Percentiles rank a stretch among this genome's conserved stretches.
Evolutionary conservation across 345 rosid genomes (phyloP).

Genomic region (Boechera divaricarpa): DNA sequence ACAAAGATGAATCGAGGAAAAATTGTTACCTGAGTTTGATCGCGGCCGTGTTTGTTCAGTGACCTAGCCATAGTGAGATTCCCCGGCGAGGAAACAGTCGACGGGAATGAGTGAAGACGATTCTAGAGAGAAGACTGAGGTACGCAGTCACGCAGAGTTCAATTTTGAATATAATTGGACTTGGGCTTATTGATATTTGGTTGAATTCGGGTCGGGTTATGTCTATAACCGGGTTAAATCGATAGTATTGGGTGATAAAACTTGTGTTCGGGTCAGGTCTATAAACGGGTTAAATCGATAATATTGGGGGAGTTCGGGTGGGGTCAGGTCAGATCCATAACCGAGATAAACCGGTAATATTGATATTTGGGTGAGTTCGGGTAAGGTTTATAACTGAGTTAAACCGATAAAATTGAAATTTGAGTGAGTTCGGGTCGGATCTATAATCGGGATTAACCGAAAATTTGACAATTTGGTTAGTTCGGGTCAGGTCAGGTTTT

Average conservation of each 20-base stretch:
- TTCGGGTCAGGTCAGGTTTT: background rate
- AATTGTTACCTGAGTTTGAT: slow-evolving; percentile 60
- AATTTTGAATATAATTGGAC: slow-evolving; percentile 29
- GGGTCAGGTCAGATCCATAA: background rate
- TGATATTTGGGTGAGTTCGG: background rate
- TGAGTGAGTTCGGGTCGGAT: too few relatives aligned
- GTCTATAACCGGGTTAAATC: background rate
- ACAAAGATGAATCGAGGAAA: slow-evolving; percentile 1
- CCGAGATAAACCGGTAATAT: background rate
- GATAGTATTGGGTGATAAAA: background rate
- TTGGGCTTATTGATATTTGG: slow-evolving; percentile 20
- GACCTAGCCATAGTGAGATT: slow-evolving; percentile 41
- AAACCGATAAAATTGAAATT: background rate
- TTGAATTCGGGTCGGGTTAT: background rate
- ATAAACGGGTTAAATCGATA: background rate
- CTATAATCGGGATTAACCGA: background rate
- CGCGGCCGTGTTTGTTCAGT: slow-evolving; percentile 69
- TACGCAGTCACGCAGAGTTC: background rate
- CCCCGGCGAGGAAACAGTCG: slow-evolving; percentile 32
- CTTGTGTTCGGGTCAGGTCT: background rate
- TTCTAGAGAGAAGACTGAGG: slow-evolving; percentile 37
- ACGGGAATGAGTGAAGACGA: slow-evolving; percentile 19
- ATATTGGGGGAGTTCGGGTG: background rate
- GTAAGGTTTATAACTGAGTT: too few relatives aligned
- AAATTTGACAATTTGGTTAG: background rate